These are phyloP conservation scores for Thraustochytrium sp. DNA, from an alignment of 352 stramenopile genomes.

Conservation along the genomic window DNA sequence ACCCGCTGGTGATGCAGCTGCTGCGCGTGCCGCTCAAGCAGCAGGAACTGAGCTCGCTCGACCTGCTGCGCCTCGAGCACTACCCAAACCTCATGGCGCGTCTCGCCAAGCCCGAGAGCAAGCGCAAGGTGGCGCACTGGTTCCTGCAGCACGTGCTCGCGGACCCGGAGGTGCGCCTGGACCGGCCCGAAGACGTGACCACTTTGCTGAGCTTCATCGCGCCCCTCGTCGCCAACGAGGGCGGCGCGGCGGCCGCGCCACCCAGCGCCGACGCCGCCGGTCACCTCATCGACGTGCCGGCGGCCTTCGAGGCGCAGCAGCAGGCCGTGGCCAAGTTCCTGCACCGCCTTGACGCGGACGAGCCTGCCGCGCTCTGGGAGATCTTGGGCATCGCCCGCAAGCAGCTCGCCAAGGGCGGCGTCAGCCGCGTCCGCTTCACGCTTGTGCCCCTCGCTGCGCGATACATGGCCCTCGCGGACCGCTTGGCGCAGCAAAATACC, in stretches of 20 bases:
- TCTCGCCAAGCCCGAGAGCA: background rate
- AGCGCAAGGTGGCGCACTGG: constrained; percentile 35
- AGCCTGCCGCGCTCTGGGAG: constrained; percentile 68
- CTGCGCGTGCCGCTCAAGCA: background rate
- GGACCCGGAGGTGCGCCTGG: background rate
- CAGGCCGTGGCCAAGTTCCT: constrained; percentile 82
- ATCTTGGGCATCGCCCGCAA: constrained; percentile 64
- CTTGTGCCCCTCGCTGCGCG: constrained; percentile 86
- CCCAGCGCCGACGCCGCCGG: too few species aligned
- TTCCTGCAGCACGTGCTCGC: constrained; percentile 16
- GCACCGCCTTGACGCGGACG: constrained; percentile 73
- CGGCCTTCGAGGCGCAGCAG: constrained; percentile 73
- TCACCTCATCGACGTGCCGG: too few species aligned
- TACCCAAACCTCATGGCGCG: background rate
- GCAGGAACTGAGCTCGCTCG: constrained; percentile 20
- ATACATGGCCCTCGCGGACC: constrained; percentile 71
- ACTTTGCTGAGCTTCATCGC: constrained; percentile 70
- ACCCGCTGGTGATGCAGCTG: constrained; percentile 21
- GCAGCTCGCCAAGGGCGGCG: constrained; percentile 70
- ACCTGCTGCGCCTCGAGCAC: background rate
- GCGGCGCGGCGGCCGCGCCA: constrained; percentile 20
- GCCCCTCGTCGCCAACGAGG: constrained; percentile 78
- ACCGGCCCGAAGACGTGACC: constrained; percentile 39
- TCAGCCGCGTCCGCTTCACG: constrained; percentile 77
- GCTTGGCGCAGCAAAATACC: constrained; percentile 45